These are phyloP conservation scores for Lenwebbia sp. DNA, from an alignment of 345 rosid species.

Conservation along the genomic window DNA sequence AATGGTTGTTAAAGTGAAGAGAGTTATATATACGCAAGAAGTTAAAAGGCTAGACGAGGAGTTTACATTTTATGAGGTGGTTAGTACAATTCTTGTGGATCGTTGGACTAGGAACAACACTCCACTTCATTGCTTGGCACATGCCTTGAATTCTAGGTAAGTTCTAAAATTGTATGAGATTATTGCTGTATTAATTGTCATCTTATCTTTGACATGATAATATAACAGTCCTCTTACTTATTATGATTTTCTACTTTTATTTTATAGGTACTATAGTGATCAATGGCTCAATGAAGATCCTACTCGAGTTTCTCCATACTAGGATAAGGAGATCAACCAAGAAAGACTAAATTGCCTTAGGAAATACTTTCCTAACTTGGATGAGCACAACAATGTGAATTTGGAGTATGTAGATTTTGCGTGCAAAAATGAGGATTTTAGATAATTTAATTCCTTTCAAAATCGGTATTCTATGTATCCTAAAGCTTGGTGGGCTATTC, in stretches of 20 bases:
- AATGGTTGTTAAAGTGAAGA: background rate
- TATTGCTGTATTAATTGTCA: background rate
- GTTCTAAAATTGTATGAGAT: background rate
- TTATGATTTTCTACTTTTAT: background rate
- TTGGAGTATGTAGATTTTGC: background rate
- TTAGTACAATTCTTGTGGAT: background rate
- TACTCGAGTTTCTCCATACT: fast-evolving
- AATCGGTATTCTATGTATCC: background rate
- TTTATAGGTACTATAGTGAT: background rate
- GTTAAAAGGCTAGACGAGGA: background rate
- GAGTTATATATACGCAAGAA: background rate
- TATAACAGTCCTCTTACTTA: background rate
- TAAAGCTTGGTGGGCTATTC: background rate
- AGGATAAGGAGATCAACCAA: background rate
- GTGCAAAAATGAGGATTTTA: background rate
- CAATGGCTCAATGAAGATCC: background rate
- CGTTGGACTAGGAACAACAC: background rate
- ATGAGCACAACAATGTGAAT: background rate
- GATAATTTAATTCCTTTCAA: background rate
- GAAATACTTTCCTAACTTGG: background rate
- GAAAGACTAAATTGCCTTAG: background rate
- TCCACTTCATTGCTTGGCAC: background rate
- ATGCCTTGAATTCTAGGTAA: background rate
- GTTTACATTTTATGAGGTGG: background rate
- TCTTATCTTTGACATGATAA: background rate